Evolutionary conservation across 2,329 filamentous ascomycete genomes (phyloP).

Genomic region (Magnaporthiopsis incrustans): DNA sequence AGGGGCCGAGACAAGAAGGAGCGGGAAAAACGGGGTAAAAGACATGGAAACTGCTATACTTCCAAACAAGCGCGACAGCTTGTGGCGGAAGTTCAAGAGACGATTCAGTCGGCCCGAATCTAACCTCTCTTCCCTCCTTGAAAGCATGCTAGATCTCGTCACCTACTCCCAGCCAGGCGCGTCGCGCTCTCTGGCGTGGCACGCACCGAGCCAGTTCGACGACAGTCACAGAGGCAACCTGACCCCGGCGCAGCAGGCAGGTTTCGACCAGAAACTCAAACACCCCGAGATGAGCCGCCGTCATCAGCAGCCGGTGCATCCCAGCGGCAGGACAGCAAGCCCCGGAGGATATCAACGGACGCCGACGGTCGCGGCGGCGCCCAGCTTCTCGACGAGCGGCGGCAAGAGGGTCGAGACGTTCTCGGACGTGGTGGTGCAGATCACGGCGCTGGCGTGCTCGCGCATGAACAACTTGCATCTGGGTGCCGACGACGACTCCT

Average conservation of each 20-base stretch:
- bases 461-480: neutral
- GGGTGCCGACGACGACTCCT: neutral
- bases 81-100: too few relatives aligned
- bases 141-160: conserved; percentile 2
- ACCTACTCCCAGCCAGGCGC: conserved; percentile 1
- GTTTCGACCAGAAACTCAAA: neutral
- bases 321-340: neutral
- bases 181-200: neutral
- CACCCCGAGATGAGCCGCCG: neutral
- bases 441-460: conserved; percentile 2
- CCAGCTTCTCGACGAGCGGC: too few relatives aligned
- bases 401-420: neutral
- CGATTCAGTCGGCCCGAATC: neutral
- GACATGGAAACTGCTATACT: neutral
- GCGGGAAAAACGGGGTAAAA: neutral
- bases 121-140: neutral
- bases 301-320: neutral
- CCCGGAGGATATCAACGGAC: neutral
- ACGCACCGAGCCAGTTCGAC: neutral
- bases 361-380: too few relatives aligned
- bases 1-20: neutral
- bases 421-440: conserved; percentile 3
- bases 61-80: neutral
- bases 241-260: neutral
- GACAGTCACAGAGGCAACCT: neutral